Evolutionary conservation across 805 yeast species (phyloP), one percentile per base, ranked within the genome.

Genomic region (Candida xyloterini): DNA sequence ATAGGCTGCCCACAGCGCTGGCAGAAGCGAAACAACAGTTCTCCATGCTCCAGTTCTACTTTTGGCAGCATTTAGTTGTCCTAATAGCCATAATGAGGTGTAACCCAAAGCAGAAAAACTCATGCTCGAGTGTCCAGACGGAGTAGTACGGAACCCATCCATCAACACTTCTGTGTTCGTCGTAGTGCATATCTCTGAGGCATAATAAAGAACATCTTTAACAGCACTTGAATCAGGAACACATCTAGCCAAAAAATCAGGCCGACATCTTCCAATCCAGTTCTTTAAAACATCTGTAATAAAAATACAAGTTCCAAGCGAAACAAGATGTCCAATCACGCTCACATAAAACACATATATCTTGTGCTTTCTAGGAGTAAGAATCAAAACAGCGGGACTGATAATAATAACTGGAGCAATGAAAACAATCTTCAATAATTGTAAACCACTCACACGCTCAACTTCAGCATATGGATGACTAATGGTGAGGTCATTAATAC

Each of bases 241-340:
- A 60, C 98, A 91, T 51, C 98, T 73, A 5, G 89, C 86, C 37
- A 91, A 63, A 57, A 90, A 86, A 62, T 91, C 99, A 0, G 99
- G 99, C 44, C 99, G 71, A 46, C 83, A 86, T 56, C 96, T 75
- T 4, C 96, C 97, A 40, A 91, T 77, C 78, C 85, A 79, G 56
- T 83, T 79, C 65, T 91, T 91, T 44, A 87, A 58, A 11, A 81
- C 66, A 54, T 87, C 87, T 3, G 95, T 86, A 36, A 84, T 54
- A 21, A 82, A 66, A 29, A 78, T 70, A 21, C 85, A 78, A 10
- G 80, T 62, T 14, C 78, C 69, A 41, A 84, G 66, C 0, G 89
- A 70, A 1, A 86, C 62, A 8, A 67, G 58, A 18, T 86, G 67
- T 1, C 96, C 96, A 16, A 90, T 48, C 0, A 81, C 44, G 0